These are phyloP conservation scores for Begonia masoniana DNA, from an alignment of 306 rosid species.

Conservation along the genomic window DNA sequence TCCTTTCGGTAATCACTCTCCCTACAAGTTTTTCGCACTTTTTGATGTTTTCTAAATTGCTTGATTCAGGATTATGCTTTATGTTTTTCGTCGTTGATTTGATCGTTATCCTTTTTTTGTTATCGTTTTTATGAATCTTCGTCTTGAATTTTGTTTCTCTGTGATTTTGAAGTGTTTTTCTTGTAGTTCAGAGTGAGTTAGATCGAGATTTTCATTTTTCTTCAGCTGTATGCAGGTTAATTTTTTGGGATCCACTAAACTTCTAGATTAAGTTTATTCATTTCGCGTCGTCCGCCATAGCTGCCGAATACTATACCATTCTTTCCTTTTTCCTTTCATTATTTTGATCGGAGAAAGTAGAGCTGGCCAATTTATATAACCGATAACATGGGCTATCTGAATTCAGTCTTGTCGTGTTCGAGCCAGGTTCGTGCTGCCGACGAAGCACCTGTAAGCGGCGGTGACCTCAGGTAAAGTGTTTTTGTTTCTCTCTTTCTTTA, in stretches of 20 bases:
- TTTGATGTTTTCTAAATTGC: background rate
- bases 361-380: constrained; percentile 23
- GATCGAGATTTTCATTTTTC: constrained; percentile 4
- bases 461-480: constrained; percentile 61
- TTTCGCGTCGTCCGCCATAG: constrained; percentile 3
- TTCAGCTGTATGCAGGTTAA: constrained; percentile 2
- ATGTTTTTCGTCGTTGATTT: background rate
- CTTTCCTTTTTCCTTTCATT: constrained; percentile 20
- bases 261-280: constrained; percentile 25
- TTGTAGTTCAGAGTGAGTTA: background rate
- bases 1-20: constrained; percentile 8
- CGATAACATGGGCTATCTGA: constrained; percentile 71
- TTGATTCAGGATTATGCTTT: background rate
- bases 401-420: constrained; percentile 60
- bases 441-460: constrained; percentile 74
- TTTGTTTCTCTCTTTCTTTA: constrained; percentile 3
- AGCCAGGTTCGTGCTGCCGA: constrained; percentile 53
- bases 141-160: background rate
- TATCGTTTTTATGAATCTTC: constrained; percentile 5
- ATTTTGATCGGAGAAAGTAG: constrained; percentile 20
- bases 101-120: background rate
- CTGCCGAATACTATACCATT: constrained; percentile 12
- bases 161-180: background rate
- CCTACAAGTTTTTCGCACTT: constrained; percentile 2
- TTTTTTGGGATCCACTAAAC: constrained; percentile 6